These are phyloP conservation scores for Xylariales sp. DNA, from an alignment of 2,329 filamentous ascomycete species.

Conservation along the genomic window DNA sequence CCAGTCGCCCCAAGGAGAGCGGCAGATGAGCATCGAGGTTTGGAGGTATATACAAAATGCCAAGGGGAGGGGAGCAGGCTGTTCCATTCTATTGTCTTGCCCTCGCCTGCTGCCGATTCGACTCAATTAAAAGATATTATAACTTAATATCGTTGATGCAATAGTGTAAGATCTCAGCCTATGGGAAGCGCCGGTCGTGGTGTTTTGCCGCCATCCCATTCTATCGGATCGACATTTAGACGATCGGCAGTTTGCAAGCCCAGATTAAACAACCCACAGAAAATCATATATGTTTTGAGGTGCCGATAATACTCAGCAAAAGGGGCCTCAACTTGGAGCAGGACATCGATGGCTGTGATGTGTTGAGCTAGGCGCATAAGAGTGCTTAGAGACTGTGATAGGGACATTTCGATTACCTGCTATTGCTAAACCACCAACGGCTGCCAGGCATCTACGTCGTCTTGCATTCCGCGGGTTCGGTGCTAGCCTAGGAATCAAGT, in stretches of 20 bases:
- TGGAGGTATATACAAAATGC: not conserved
- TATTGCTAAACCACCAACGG: too few species aligned
- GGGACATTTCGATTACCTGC: too few species aligned
- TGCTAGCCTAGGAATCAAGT: too few species aligned
- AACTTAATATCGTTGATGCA: constrained; percentile 5
- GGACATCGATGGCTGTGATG: too few species aligned
- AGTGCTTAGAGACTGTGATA: too few species aligned
- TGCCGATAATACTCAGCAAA: too few species aligned
- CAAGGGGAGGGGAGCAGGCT: not conserved
- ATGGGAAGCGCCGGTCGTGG: not conserved
- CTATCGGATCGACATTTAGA: constrained; percentile 23
- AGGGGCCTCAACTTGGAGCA: too few species aligned
- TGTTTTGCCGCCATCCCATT: constrained; percentile 20
- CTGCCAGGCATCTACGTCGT: too few species aligned
- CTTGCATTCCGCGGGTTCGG: too few species aligned
- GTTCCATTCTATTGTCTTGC: not conserved
- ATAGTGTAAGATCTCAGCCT: constrained; percentile 4
- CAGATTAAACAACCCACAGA: not conserved
- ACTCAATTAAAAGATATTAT: constrained; percentile 13
- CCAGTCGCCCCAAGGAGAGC: not conserved
- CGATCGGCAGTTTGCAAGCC: constrained; percentile 21
- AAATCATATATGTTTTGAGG: too few species aligned
- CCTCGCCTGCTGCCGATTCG: constrained; percentile 10
- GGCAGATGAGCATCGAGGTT: not conserved
- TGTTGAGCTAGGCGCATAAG: too few species aligned